A percentile compares a stretch with the other conserved stretches of the same genome.
Conservation (phyloP, 164 flowering plant species). For the Nelumbo lutea region DNA sequence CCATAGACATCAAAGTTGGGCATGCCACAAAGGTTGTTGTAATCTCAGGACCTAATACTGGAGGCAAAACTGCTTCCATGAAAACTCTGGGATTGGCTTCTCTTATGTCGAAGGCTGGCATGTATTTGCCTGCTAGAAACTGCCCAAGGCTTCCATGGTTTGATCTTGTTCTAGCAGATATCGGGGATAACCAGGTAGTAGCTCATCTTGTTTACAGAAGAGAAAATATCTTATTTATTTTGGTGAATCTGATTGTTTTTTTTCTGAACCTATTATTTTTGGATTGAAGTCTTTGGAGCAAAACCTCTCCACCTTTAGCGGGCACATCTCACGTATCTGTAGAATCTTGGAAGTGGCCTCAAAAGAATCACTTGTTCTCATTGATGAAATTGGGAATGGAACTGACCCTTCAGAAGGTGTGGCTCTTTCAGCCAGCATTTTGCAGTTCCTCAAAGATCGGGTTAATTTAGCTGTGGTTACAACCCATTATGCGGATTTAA, state of each 20-base stretch:
- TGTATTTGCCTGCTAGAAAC: conserved; percentile 71
- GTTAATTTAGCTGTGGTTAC: conserved; percentile 78
- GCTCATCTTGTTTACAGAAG: conserved; percentile 24
- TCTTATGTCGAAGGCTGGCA: conserved; percentile 91
- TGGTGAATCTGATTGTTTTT: conserved; percentile 17
- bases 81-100: conserved; percentile 87
- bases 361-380: conserved; percentile 72
- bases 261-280: conserved; percentile 39
- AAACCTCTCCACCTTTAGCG: conserved; percentile 94
- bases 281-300: conserved; percentile 82
- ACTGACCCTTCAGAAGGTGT: conserved; percentile 98
- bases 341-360: conserved; percentile 71
- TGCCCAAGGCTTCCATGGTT: conserved; percentile 86
- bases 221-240: conserved; percentile 21
- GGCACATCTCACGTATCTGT: conserved; percentile 75
- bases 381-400: conserved; percentile 95
- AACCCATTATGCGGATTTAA: conserved; percentile 88
- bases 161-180: conserved; percentile 83
- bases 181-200: conserved; percentile 94
- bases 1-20: conserved; percentile 69
- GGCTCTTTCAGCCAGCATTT: conserved; percentile 84
- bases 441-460: conserved; percentile 63
- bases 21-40: conserved; percentile 62
- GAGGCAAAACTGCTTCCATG: conserved; percentile 97
- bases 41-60: conserved; percentile 94